Evolutionary conservation across 2,329 filamentous ascomycete genomes (phyloP), one percentile per base, ranked within the genome.

Genomic region (Colletotrichum paranaense): DNA sequence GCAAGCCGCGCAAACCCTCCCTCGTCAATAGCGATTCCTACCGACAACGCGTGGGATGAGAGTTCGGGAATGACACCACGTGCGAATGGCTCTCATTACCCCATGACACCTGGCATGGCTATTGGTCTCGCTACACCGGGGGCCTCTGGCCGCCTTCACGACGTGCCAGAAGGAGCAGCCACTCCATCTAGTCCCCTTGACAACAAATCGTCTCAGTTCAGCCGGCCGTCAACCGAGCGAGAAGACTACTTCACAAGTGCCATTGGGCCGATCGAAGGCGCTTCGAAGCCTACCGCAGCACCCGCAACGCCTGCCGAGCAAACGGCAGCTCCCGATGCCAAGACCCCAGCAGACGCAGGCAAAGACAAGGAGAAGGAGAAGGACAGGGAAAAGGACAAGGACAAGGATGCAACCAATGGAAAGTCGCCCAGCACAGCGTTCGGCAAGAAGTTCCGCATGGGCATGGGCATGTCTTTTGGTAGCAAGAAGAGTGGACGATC

Each of bases 401-500:
- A 85, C 4, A 87, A 86, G 76, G 81, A 85, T 14, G 80, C 79
- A 35, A 83, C 86, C 24, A 92, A 87, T 68, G 84, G 86, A 14
- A 93, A 94, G 77, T 84, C 86, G 2, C 85, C 85, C 5, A 85
- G 87, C 68, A 92, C 89, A 2, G 86, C 94, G 6, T 97, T 97
- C 80, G 91, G 93, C 56, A 97, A 95, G 84, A 94, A 94, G 78
- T 95, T 97, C 82, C 91, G 93, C 60, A 78, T 77, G 74, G 91
- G 93, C 57, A 93, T 94, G 90, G 89, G 87, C 74, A 78, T 78
- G 75, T 91, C 92, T 0, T 95, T 96, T 78, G 92, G 92, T 76
- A 93, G 92, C 78, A 98, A 97, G 86, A 98, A 97, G 82, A 87
- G 96, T 16, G 91, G 91, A 14, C 90, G 94, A 19, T 92, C 92